phyloP scores from a whole-genome alignment of 352 stramenopile species.

The Pythium insidiosum region DNA sequence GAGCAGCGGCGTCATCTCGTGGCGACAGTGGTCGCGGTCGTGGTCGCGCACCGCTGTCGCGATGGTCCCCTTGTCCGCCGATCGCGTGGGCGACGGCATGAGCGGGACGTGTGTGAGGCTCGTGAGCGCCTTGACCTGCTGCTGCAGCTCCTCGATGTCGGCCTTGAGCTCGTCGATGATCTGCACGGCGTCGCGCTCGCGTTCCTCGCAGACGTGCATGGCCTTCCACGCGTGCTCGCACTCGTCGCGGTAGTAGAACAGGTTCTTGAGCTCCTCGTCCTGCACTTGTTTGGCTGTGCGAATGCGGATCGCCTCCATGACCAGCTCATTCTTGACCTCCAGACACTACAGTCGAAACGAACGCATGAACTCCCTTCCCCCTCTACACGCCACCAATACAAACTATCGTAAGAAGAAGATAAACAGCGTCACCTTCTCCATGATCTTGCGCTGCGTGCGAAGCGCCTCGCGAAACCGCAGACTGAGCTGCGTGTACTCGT shows the following conservation, averaged over 20 bases:
- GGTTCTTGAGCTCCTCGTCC: conserved; percentile 59
- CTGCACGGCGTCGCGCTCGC: conserved; percentile 45
- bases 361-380: too few relatives aligned
- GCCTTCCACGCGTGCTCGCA: conserved; percentile 64
- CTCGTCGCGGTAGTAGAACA: conserved; percentile 67
- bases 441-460: conserved; percentile 36
- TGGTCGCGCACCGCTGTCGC: conserved; percentile 1
- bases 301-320: conserved; percentile 43
- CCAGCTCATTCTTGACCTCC: conserved; percentile 64
- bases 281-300: conserved; percentile 54
- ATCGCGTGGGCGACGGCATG: background rate
- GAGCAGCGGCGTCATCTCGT: conserved; percentile 9
- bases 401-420: background rate
- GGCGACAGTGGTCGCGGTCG: background rate
- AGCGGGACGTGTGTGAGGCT: too few relatives aligned
- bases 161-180: conserved; percentile 65
- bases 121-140: conserved; percentile 43
- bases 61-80: background rate
- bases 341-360: conserved; percentile 35
- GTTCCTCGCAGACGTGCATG: conserved; percentile 38
- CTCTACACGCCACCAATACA: background rate
- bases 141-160: conserved; percentile 45
- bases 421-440: conserved; percentile 40
- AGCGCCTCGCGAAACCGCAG: conserved; percentile 41
- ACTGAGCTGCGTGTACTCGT: conserved; percentile 55